Base-by-base conservation (phyloP, 768 basidiomycete species). In the Pleurotus giganteus region DNA sequence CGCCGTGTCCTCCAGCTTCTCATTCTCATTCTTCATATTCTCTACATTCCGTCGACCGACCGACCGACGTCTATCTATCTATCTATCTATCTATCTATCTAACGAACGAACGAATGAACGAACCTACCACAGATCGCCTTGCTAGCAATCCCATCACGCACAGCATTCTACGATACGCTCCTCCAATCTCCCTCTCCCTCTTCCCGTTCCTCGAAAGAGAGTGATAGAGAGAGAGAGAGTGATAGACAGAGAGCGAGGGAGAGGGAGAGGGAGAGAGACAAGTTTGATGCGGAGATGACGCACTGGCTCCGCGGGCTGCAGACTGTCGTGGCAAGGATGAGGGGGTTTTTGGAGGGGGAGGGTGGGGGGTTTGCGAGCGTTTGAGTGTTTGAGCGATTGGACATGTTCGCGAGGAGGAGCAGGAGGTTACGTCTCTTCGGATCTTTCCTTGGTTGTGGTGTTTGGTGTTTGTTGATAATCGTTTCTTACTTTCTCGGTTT, bases 281-380 rank as follows among this genome's bases (percentile, higher is more conserved):
- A 79, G 53, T 75, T 91, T 28, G 76, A 80, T 54, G 63, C 55
- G 0, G 84, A 82, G 57, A 70, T 91, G 15, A 62, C 68, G 24
- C 76, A 74, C 52, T 91, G 89, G 89, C 73, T 90, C 0, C 69
- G 54, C 0, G 86, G 79, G 0, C 73, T 91, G 11, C 79, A 84
- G 45, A 69, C 41, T 19, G 76, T 84, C 27, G 77, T 87, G 2
- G 58, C 57, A 39, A 77, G 78, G 47, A 71, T 88, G 65, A 74
- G 72, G 55, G 59, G 49, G 1, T 86, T 86, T 59, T 73, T 89
- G 58, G 74, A 72, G 50, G 69, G 78, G 58, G 74, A 72, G 50
- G 69, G 78, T 41, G 83, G 81, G 7, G 74, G 73, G 13, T 78
- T 81, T 53, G 83, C 83, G 41, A 73, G 57, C 54, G 77, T 86